Evolutionary conservation across 164 flowering plant species (phyloP).

Genomic region (Sextonia rubra): DNA sequence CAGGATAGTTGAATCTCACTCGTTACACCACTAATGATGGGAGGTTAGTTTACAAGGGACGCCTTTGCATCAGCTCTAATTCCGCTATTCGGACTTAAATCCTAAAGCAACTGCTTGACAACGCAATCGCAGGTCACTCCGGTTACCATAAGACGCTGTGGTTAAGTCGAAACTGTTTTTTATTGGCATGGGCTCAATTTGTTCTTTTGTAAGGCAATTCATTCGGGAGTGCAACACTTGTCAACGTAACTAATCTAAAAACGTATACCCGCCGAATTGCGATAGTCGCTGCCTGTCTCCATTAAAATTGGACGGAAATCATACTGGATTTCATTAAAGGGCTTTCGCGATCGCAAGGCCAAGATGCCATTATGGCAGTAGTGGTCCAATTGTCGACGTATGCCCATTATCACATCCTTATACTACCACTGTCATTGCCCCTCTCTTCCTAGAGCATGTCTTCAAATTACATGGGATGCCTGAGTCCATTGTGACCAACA

Average conservation of each 20-base stretch:
- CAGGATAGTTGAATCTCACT: no score
- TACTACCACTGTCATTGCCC: background rate
- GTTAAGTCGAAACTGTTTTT: background rate
- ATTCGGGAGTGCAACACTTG: background rate
- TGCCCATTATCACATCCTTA: slow-evolving; percentile 1
- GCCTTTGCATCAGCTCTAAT: no score
- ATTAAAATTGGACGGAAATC: background rate
- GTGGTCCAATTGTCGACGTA: background rate
- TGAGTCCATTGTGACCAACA: background rate
- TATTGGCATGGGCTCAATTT: background rate
- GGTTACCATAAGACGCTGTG: slow-evolving; percentile 2
- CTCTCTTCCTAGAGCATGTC: background rate
- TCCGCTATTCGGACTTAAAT: no score
- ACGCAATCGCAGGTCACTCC: background rate
- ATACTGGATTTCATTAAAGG: slow-evolving; percentile 3
- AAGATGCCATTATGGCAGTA: background rate
- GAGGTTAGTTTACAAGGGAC: no score
- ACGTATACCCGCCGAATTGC: background rate
- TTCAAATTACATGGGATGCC: slow-evolving; percentile 1
- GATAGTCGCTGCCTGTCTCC: background rate
- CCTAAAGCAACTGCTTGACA: no score
- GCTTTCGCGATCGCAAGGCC: background rate
- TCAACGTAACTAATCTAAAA: background rate
- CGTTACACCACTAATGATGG: no score
- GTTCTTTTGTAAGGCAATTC: background rate